A percentile compares a stretch with the other conserved stretches of the same genome.
Evolutionary conservation across 352 stramenopile genomes (phyloP).

Genomic region (Aphanomyces invadans): DNA sequence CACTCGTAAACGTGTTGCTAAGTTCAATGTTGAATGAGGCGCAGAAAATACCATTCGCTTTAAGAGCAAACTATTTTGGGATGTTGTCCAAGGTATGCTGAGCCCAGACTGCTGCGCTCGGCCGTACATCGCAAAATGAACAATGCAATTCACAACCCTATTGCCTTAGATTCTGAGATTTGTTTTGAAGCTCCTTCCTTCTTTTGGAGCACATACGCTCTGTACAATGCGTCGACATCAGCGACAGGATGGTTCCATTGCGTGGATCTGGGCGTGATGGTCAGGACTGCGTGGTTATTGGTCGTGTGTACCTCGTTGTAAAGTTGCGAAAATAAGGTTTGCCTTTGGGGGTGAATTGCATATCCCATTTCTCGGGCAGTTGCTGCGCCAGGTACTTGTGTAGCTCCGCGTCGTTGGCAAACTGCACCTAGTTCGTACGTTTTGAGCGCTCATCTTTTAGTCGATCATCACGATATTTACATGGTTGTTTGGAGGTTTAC

Average conservation of each 20-base stretch:
- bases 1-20: too few species aligned
- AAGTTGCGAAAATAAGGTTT: conserved; percentile 81
- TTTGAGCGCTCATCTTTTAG: not conserved
- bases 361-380: conserved; percentile 71
- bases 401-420: conserved; percentile 9
- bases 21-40: too few species aligned
- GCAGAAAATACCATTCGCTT: too few species aligned
- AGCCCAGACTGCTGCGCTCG: too few species aligned
- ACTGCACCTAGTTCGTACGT: not conserved
- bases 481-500: not conserved
- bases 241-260: conserved; percentile 77
- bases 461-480: not conserved
- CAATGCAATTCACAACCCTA: too few species aligned
- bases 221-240: conserved; percentile 43
- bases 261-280: conserved; percentile 41
- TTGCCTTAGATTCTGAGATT: not conserved
- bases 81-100: too few species aligned
- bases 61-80: too few species aligned
- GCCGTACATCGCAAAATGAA: too few species aligned
- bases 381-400: conserved; percentile 23
- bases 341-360: conserved; percentile 69
- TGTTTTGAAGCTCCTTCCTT: not conserved
- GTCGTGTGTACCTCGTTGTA: conserved; percentile 38
- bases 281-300: not conserved
- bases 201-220: not conserved